Evolutionary conservation across 176 grass and related monocot genomes (phyloP).

Genomic region (Zea mays): Zm-B73-REFERENCE-NAM-5.0 NC_050104.1:120967001-120967500

Average conservation of each 20-base stretch:
- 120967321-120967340: slow-evolving; percentile 74
- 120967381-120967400: slow-evolving; percentile 83
- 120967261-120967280: slow-evolving; percentile 85
- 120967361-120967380: slow-evolving; percentile 77
- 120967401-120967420: neutral
- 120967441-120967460: neutral
- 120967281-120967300: slow-evolving; percentile 95
- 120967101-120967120: slow-evolving; percentile 66
- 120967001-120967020: neutral
- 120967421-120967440: neutral
- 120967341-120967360: slow-evolving; percentile 67
- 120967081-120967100: slow-evolving; percentile 89
- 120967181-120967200: neutral
- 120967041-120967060: neutral
- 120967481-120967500: neutral
- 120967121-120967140: slow-evolving; percentile 62
- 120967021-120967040: neutral
- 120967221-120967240: slow-evolving; percentile 5
- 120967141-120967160: slow-evolving; percentile 35
- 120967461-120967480: neutral
- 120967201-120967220: neutral
- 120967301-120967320: slow-evolving; percentile 34
- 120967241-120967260: slow-evolving; percentile 80
- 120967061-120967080: slow-evolving; percentile 40
- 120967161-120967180: neutral